Base-by-base conservation (phyloP, 164 flowering plant species). In the Santalum album region DNA sequence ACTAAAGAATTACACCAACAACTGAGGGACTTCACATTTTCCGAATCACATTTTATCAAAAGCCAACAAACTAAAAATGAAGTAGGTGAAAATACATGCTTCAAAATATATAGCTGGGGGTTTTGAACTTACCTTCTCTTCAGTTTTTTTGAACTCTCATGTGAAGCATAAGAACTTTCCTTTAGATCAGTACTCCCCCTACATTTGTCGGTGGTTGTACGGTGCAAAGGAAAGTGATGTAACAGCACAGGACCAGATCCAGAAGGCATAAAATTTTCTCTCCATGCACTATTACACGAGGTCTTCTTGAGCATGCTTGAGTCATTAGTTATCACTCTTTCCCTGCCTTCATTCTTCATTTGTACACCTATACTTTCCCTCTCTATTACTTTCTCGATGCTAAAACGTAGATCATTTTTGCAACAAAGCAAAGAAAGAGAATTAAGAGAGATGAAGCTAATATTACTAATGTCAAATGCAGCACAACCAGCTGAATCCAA, bases 171-270 rank as follows among this genome's bases (percentile, higher is more conserved):
- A 29, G 17, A 29, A 45, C 45, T 27, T 54, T 57, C 22, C 14
- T 24, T 54, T 6, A 51, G 46, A 53, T 52, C 36, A 48, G 35
- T 36, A 36, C 23, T 17, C 38, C 56, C 58, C 20, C 34, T 51
- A 57, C 59, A 65, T 40, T 47, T 32, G 38, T 39, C 57, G 25
- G 61, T 49, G 45, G 49, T 34, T 19, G 61, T 58, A 6, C 38
- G 56, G 59, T 81, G 69, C 65, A 81, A 65, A 1, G 91, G 91
- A 45, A 84, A 71, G 54, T 84, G 91, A 54, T 81, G 87, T 17
- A 84, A 64, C 22, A 84, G 79, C 20, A 84, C 87, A 54, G 91
- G 84, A 53, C 87, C 87, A 58, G 87, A 73, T 56, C 80, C 73
- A 60, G 80, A 71, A 48, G 65, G 43, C 64, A 73, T 36, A 1